Conservation (phyloP, 495 filamentous ascomycete species). For the Trichoderma gamsii region DNA sequence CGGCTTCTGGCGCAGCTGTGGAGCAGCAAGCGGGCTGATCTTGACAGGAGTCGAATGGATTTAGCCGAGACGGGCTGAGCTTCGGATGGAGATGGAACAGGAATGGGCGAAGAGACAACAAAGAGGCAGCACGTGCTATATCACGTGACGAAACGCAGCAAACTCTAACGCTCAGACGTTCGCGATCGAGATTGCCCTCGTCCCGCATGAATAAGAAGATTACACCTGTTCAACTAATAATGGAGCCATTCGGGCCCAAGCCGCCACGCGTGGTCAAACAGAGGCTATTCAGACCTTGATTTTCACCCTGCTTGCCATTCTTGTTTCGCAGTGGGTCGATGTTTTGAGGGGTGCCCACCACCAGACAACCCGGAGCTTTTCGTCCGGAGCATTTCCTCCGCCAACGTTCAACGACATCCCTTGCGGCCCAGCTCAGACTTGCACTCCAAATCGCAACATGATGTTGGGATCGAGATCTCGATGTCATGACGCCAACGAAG, state of each 20-base stretch:
- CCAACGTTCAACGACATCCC: neutral
- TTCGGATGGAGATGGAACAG: neutral
- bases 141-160: neutral
- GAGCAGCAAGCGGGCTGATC: neutral
- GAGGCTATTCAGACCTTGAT: conserved; percentile 9
- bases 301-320: neutral
- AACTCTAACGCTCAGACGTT: neutral
- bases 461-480: neutral
- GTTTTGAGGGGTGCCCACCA: neutral
- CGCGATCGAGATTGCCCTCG: neutral
- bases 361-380: neutral
- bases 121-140: neutral
- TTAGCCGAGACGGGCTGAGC: neutral
- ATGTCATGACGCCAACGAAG: neutral
- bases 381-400: conserved; percentile 4
- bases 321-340: neutral
- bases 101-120: neutral
- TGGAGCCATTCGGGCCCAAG: neutral
- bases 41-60: neutral
- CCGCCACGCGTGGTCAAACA: neutral
- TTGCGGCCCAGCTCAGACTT: neutral
- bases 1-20: neutral
- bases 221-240: conserved; percentile 1
- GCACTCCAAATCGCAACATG: no score
- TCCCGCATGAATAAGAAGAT: neutral